A percentile compares a stretch with the other conserved stretches of the same genome.
Evolutionary conservation across 2,329 filamentous ascomycete genomes (phyloP).

Genomic region (Nannizzia gypsea): DNA sequence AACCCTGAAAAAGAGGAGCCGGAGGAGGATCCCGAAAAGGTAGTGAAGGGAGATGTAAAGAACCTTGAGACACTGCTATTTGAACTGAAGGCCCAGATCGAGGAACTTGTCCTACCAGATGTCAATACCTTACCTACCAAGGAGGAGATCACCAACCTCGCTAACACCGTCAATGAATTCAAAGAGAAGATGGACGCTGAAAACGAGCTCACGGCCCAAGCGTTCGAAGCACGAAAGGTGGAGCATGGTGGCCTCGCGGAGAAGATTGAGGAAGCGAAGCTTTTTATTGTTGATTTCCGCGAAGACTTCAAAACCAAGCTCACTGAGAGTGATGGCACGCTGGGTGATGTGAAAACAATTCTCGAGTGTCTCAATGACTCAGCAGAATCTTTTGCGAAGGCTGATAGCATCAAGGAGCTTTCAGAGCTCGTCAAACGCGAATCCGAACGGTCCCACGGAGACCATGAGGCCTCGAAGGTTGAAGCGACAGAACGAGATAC

Average conservation of each 20-base stretch:
- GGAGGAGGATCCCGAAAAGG: constrained; percentile 43
- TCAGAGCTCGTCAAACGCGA: constrained; percentile 67
- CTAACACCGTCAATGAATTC: constrained; percentile 58
- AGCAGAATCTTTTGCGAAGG: constrained; percentile 35
- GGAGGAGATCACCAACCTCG: constrained; percentile 60
- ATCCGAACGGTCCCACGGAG: constrained; percentile 73
- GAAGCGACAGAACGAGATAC: constrained; percentile 55
- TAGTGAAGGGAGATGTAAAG: constrained; percentile 73
- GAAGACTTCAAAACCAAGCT: constrained; percentile 65
- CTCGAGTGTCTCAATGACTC: constrained; percentile 58
- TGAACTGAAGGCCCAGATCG: constrained; percentile 71
- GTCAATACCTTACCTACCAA: constrained; percentile 61
- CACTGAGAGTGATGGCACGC: constrained; percentile 57
- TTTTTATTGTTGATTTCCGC: constrained; percentile 65
- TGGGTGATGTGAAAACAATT: constrained; percentile 43
- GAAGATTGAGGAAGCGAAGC: constrained; percentile 66
- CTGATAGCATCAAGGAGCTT: constrained; percentile 57
- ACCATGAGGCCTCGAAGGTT: constrained; percentile 69
- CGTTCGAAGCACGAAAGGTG: constrained; percentile 70
- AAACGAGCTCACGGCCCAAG: constrained; percentile 61
- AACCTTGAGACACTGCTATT: constrained; percentile 67
- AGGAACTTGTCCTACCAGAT: constrained; percentile 60
- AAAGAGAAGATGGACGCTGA: constrained; percentile 42
- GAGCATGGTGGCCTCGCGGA: constrained; percentile 71
- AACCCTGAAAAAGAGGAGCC: constrained; percentile 31